Conservation (phyloP, 139 green algal genomes). For the Chloropicon primus region DNA sequence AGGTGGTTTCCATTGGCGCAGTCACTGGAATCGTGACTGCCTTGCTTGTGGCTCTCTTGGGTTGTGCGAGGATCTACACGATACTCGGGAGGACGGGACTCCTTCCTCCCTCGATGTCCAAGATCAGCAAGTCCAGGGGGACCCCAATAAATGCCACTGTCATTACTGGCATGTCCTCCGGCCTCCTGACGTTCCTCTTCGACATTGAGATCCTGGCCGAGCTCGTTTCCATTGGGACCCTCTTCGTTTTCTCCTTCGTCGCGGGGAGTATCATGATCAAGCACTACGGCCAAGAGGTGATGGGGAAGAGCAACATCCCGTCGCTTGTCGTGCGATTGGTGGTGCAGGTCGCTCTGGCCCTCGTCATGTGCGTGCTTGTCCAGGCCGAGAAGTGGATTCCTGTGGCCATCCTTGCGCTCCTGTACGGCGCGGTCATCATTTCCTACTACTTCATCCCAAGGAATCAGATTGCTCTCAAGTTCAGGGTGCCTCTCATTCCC, state of each 20-base stretch:
- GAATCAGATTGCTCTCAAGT: constrained; percentile 22
- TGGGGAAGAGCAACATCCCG: neutral
- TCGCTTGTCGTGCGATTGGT: neutral
- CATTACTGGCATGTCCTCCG: constrained; percentile 29
- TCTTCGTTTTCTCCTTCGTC: constrained; percentile 68
- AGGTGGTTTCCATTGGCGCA: neutral
- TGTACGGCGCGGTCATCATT: neutral
- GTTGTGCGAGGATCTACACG: constrained; percentile 61
- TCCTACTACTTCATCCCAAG: constrained; percentile 27
- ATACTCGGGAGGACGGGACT: constrained; percentile 59
- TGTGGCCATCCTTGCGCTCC: constrained; percentile 15
- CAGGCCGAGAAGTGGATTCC: neutral
- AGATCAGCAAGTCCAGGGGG: constrained; percentile 25
- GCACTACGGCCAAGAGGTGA: neutral
- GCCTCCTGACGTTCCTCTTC: constrained; percentile 53
- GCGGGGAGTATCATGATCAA: neutral
- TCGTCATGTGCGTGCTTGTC: neutral
- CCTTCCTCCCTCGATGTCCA: constrained; percentile 44
- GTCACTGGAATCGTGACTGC: constrained; percentile 49
- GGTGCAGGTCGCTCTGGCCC: neutral
- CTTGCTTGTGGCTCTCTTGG: constrained; percentile 50
- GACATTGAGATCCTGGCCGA: constrained; percentile 67
- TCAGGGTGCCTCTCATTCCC: constrained; percentile 46
- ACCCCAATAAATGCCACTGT: constrained; percentile 23
- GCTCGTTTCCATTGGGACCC: constrained; percentile 72